Base-by-base conservation (phyloP, 1,284 basidiomycete genomes). In the Trichosporon sp. region DNA sequence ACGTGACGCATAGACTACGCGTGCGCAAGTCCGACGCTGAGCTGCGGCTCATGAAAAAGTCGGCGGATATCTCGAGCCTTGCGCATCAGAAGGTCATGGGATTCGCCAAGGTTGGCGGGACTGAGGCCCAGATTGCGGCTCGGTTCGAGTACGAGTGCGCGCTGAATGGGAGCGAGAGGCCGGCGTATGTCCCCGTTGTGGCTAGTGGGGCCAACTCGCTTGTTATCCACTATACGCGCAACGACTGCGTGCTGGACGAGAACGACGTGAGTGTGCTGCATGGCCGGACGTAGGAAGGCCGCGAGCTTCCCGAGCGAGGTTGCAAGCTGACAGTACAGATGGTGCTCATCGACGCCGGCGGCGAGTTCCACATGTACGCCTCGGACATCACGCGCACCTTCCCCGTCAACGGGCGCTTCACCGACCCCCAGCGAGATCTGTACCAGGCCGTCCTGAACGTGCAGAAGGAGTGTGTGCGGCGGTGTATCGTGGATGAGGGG, bases 301-400 rank as follows among this genome's bases (percentile, higher is more conserved):
- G n/a, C n/a, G n/a, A n/a, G n/a, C n/a, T n/a, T n/a, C n/a, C n/a
- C n/a, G n/a, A n/a, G 4, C 2, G 10, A n/a, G 2, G 3, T 19
- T 40, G 36, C n/a, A 8, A 16, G 52, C 63, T 71, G 59, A 69
- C 46, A 7, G 11, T 5, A n/a, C 65, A 79, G 78, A 81, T 94
- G 68, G 84, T 96, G 6, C 83, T 96, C 8, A 86, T 96, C 63
- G 94, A 97, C 70, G 94, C 93, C 1, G 92, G 89, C 34, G 92
- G 91, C 73, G 92, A 94, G 84, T 89, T 87, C 78, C 88, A 91
- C 87, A 92, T 74, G 58, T 99, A 99, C 75, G 92, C 93, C 1
- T 94, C 92, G 46, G 95, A 99, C 78, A 97, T 99, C 71, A 97
- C 94, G 7, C 89, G 95, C 44, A 94, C 95, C 14, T 97, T 89